Evolutionary conservation across 176 grass and related monocot species (phyloP).

Genomic region (Musa schizocarpa): DNA sequence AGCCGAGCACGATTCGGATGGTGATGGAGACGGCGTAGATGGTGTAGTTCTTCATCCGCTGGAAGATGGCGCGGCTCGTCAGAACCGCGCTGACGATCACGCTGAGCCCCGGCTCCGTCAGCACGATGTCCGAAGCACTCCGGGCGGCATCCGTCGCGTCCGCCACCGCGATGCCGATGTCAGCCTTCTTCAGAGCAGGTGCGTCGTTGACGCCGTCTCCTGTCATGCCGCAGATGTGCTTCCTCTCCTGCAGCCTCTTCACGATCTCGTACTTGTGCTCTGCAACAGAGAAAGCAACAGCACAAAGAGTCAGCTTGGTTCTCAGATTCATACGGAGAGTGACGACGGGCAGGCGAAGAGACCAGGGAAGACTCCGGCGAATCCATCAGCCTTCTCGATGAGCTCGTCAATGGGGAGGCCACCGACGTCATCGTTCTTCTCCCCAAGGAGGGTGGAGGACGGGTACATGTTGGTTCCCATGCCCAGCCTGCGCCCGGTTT

Average conservation of each 20-base stretch:
- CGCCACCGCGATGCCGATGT: slow-evolving; percentile 91
- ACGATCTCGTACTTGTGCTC: slow-evolving; percentile 24
- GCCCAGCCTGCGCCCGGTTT: too few relatives aligned
- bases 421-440: not conserved
- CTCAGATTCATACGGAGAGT: not conserved
- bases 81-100: slow-evolving; percentile 83
- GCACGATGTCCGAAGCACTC: slow-evolving; percentile 86
- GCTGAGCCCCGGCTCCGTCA: slow-evolving; percentile 86
- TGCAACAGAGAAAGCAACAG: not conserved
- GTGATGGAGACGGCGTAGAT: slow-evolving; percentile 99
- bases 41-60: slow-evolving; percentile 99
- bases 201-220: slow-evolving; percentile 94
- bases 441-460: slow-evolving; percentile 1
- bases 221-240: slow-evolving; percentile 92
- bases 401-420: not conserved
- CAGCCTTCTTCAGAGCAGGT: slow-evolving; percentile 90
- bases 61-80: slow-evolving; percentile 85
- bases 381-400: slow-evolving; percentile 15
- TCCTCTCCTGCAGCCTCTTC: slow-evolving; percentile 72
- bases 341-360: not conserved
- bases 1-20: slow-evolving; percentile 81
- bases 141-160: slow-evolving; percentile 90
- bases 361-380: slow-evolving; percentile 18
- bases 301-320: not conserved
- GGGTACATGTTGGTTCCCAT: too few relatives aligned